Base-by-base conservation (phyloP, 345 rosid species). In the Mercurialis annua region DNA sequence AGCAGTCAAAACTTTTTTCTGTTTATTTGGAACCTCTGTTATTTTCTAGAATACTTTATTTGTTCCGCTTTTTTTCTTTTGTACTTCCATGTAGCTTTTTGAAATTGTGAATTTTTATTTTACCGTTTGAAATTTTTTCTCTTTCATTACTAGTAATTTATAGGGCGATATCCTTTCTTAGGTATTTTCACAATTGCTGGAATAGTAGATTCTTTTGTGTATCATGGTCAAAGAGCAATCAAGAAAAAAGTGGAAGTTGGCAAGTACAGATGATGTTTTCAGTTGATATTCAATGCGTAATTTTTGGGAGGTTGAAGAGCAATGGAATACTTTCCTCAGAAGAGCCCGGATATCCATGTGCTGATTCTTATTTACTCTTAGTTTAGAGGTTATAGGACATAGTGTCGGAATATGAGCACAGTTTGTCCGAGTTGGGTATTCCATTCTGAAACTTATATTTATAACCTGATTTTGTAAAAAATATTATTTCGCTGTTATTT, bases 101-200 rank as follows among this genome's bases (percentile, higher is more conserved):
- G 2, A 27, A n/a, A 5, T 0, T 44, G 21, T 16, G 3, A 33
- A 24, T 5, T 30, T 2, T 14, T n/a, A 15, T 2, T 6, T 5
- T n/a, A 5, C 26, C n/a, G 2, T 6, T 52, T 12, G 1, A 12
- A 1, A 1, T 36, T 18, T 17, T 1, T 29, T 29, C 5, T 58
- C 16, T 50, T 10, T 54, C 15, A 43, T 51, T 50, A 18, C 15
- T n/a, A 18, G 33, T 42, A 16, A 26, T 15, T 11, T 24, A 51
- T 2, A 16, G 58, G 20, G 18, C 42, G 34, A 48, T 29, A 16
- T 10, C 30, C 20, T n/a, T 27, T 40, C 10, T 38, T 49, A 76
- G 79, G 79, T 40, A 66, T 71, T 7, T 76, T 76, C 65, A 76
- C 75, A 0, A 30, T 76, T 5, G 75, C 79, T 17, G 79, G 79